A percentile compares a stretch with the other conserved stretches of the same genome.
Conservation (phyloP, 495 filamentous ascomycete genomes). For the Mytilinidion resinicola region DNA sequence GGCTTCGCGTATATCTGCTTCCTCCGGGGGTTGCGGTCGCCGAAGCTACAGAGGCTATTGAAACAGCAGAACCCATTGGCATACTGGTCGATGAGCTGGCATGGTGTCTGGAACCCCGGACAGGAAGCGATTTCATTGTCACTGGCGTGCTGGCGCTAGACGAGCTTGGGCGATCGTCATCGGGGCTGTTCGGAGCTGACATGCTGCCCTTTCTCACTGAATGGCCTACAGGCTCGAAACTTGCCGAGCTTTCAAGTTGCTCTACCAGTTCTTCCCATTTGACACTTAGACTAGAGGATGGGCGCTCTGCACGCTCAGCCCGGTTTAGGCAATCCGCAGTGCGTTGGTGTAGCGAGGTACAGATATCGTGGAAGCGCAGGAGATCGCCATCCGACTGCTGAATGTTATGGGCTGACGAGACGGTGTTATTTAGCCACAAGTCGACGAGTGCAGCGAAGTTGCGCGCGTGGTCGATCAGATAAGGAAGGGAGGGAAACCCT, state of each 20-base stretch:
- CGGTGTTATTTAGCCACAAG: constrained; percentile 69
- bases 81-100: constrained; percentile 10
- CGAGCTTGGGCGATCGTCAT: constrained; percentile 11
- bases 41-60: constrained; percentile 5
- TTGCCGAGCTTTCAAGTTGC: constrained; percentile 41
- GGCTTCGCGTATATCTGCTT: constrained; percentile 5
- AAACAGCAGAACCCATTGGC: constrained; percentile 20
- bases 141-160: constrained; percentile 21
- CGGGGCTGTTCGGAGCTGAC: constrained; percentile 3
- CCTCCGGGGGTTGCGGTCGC: background rate
- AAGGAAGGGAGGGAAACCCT: constrained; percentile 90
- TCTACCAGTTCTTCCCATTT: constrained; percentile 73
- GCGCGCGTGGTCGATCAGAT: constrained; percentile 84
- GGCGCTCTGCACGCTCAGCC: constrained; percentile 66
- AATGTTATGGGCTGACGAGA: constrained; percentile 42
- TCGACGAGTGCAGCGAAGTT: constrained; percentile 84
- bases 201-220: background rate
- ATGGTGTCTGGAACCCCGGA: constrained; percentile 7
- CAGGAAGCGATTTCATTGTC: constrained; percentile 17
- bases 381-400: constrained; percentile 56
- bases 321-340: constrained; percentile 63
- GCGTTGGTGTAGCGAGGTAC: constrained; percentile 62
- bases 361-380: constrained; percentile 66
- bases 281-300: constrained; percentile 51
- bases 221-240: constrained; percentile 11